A percentile compares a stretch with the other conserved stretches of the same genome.
phyloP scores from a whole-genome alignment of 2,329 filamentous ascomycete species.

The Trichothecium roseum region DNA sequence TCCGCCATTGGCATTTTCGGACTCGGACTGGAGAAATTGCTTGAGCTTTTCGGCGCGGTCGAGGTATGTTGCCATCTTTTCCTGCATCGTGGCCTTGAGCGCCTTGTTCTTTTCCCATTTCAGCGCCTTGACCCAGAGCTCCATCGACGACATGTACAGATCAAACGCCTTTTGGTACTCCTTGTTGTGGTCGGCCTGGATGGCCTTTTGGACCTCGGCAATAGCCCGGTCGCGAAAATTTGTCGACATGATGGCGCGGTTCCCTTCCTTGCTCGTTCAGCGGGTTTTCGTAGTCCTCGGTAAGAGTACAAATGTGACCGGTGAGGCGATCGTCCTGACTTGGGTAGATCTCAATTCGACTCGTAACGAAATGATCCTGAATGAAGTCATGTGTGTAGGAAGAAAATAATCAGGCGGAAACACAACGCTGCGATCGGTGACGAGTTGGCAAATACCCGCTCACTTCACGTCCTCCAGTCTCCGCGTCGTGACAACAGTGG shows the following conservation, averaged over 20 bases:
- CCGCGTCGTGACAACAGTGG: no score
- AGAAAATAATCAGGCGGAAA: no score
- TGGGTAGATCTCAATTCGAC: no score
- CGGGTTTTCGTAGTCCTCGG: no score
- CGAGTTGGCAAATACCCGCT: no score
- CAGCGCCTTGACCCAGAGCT: slow-evolving; percentile 96
- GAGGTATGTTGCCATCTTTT: slow-evolving; percentile 95
- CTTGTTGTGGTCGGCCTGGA: slow-evolving; percentile 88
- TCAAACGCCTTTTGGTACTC: slow-evolving; percentile 98
- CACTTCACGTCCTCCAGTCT: no score
- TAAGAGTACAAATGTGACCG: no score
- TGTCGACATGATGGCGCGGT: slow-evolving; percentile 67
- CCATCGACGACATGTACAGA: slow-evolving; percentile 87
- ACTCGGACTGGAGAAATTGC: slow-evolving; percentile 70
- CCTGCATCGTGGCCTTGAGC: slow-evolving; percentile 93
- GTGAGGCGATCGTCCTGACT: no score
- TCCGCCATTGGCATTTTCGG: slow-evolving; percentile 64
- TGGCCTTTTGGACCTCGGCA: slow-evolving; percentile 93
- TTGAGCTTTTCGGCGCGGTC: slow-evolving; percentile 98
- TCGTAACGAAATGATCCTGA: no score
- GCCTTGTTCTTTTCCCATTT: slow-evolving; percentile 99
- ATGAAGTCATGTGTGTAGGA: no score
- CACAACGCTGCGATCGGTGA: no score
- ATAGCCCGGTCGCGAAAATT: slow-evolving; percentile 97
- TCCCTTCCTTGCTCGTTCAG: slow-evolving; percentile 3